A percentile compares a stretch with the other conserved stretches of the same genome.
These are phyloP conservation scores for Tardiomyces blankii DNA, from an alignment of 1,139 yeast species.

Conservation along the genomic window DNA sequence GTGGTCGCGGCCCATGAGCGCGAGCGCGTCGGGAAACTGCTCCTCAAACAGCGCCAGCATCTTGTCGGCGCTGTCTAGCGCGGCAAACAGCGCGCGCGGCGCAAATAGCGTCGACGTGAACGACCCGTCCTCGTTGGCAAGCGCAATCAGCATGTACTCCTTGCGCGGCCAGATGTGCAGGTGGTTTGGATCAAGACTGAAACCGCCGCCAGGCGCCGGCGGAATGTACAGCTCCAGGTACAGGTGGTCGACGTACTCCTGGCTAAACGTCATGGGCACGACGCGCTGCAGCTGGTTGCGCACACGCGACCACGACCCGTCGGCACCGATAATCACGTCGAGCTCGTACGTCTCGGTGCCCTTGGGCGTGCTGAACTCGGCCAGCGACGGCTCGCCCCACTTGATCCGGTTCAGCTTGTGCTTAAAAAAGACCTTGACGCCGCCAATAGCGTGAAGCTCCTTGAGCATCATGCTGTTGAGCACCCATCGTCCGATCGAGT, in stretches of 20 bases:
- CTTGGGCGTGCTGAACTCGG: slow-evolving; percentile 1
- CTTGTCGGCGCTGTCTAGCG: slow-evolving; percentile 31
- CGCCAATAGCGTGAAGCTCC: slow-evolving; percentile 39
- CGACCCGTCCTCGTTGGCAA: slow-evolving; percentile 76
- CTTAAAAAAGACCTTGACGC: slow-evolving; percentile 41
- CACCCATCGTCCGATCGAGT: slow-evolving; percentile 69
- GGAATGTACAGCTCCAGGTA: slow-evolving; percentile 75
- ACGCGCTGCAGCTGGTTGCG: slow-evolving; percentile 58
- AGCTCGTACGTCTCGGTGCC: slow-evolving; percentile 19
- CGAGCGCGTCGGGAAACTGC: slow-evolving; percentile 67
- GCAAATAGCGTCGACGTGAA: slow-evolving; percentile 87
- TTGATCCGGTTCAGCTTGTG: slow-evolving; percentile 37
- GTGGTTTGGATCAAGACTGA: slow-evolving; percentile 58
- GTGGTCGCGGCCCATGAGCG: slow-evolving; percentile 50
- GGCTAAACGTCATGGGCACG: slow-evolving; percentile 56
- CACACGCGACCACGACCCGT: slow-evolving; percentile 74
- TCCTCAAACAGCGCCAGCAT: slow-evolving; percentile 43
- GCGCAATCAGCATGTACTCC: slow-evolving; percentile 78
- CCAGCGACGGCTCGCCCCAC: slow-evolving; percentile 1
- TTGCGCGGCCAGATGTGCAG: slow-evolving; percentile 92
- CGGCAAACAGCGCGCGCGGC: slow-evolving; percentile 61
- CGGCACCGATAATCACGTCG: slow-evolving; percentile 70
- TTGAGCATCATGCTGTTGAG: slow-evolving; percentile 55
- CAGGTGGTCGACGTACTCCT: slow-evolving; percentile 75
- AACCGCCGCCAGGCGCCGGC: slow-evolving; percentile 25